Conservation (phyloP, 768 basidiomycete genomes). For the Xanthoconium stramineum region DNA sequence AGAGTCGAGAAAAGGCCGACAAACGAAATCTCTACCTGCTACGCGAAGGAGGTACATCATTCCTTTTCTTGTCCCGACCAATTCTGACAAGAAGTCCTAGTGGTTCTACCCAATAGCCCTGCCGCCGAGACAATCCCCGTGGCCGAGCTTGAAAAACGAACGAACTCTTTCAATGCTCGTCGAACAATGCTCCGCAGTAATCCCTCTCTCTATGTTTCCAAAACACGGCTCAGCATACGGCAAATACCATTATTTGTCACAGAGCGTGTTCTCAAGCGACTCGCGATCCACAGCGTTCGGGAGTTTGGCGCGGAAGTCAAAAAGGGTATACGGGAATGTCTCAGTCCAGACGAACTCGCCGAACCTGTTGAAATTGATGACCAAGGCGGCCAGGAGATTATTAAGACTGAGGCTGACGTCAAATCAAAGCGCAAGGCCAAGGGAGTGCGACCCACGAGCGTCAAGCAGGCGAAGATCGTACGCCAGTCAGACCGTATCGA, state of each 20-base stretch:
- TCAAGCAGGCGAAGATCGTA: constrained; percentile 91
- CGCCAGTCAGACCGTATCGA: constrained; percentile 89
- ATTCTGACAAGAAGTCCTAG: constrained; percentile 38
- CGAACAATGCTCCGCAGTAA: constrained; percentile 82
- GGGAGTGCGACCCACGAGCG: constrained; percentile 40
- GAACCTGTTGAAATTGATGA: constrained; percentile 37
- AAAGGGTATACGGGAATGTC: constrained; percentile 49
- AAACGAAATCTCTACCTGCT: constrained; percentile 95
- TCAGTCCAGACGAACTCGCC: constrained; percentile 71
- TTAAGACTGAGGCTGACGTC: constrained; percentile 22
- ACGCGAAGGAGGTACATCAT: constrained; percentile 80
- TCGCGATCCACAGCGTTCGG: constrained; percentile 77
- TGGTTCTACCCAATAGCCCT: constrained; percentile 85
- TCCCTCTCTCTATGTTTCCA: constrained; percentile 91
- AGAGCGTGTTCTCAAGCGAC: constrained; percentile 84
- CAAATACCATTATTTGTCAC: constrained; percentile 89
- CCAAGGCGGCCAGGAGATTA: constrained; percentile 25
- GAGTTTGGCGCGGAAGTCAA: constrained; percentile 80
- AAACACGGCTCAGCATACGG: constrained; percentile 89
- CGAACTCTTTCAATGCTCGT: constrained; percentile 82
- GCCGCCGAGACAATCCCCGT: constrained; percentile 68
- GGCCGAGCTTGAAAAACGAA: constrained; percentile 82
- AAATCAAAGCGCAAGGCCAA: constrained; percentile 24
- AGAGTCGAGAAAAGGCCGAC: constrained; percentile 82
- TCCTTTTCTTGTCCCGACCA: neutral